Percentiles rank a stretch among this genome's conserved stretches.
Evolutionary conservation across 129 eudicot genomes (phyloP).

Genomic region (Escallonia herrerae): DNA sequence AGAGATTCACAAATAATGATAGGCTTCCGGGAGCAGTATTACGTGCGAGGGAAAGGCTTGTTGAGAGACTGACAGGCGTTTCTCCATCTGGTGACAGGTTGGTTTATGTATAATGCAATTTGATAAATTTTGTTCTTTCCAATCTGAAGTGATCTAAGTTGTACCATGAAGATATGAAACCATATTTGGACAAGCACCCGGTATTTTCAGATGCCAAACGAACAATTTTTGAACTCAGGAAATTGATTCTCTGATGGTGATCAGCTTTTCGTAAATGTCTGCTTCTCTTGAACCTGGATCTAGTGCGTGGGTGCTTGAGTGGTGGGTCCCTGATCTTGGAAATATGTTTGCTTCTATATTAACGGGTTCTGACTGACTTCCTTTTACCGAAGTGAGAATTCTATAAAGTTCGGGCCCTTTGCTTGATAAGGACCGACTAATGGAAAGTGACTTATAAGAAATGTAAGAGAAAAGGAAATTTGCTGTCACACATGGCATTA

Average conservation of each 20-base stretch:
- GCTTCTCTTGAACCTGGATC: too few species aligned
- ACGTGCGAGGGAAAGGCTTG: constrained; percentile 88
- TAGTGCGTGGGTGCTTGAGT: too few species aligned
- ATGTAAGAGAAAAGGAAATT: too few species aligned
- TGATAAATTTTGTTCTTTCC: background rate
- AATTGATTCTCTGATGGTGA: background rate
- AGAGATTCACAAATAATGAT: constrained; percentile 38
- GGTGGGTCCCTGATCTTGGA: too few species aligned
- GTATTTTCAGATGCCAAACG: background rate
- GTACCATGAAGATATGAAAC: background rate
- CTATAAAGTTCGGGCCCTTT: too few species aligned
- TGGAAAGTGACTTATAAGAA: too few species aligned
- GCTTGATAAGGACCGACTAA: too few species aligned
- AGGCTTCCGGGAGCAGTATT: constrained; percentile 87
- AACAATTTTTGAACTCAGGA: background rate
- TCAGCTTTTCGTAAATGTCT: background rate
- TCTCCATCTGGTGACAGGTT: constrained; percentile 57
- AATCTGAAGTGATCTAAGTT: background rate
- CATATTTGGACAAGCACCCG: background rate
- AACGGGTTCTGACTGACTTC: too few species aligned
- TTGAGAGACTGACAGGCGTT: constrained; percentile 74
- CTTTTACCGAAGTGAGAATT: too few species aligned
- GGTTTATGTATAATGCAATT: background rate
- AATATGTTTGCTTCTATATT: too few species aligned
- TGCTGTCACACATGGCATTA: too few species aligned